Evolutionary conservation across 1,284 basidiomycete species (phyloP).

Genomic region (Somion occarium): DNA sequence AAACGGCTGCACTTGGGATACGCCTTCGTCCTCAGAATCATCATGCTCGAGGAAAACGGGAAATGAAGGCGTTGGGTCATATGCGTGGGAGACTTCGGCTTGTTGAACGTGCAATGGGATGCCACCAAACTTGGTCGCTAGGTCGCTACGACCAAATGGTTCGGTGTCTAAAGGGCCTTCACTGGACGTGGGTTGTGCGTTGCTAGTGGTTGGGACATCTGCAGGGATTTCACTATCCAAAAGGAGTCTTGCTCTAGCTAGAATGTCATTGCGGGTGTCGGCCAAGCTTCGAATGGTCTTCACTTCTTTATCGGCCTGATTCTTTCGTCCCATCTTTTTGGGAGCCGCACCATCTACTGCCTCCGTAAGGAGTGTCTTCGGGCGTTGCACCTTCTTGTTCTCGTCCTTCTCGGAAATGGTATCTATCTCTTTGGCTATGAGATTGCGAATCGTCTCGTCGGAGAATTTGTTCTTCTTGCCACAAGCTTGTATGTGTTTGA

Average conservation of each 20-base stretch:
- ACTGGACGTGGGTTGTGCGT: background rate
- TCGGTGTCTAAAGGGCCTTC: constrained; percentile 33
- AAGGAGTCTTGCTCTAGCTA: constrained; percentile 49
- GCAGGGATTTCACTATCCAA: constrained; percentile 23
- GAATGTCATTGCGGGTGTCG: constrained; percentile 47
- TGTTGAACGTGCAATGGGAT: background rate
- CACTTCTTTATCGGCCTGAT: constrained; percentile 25
- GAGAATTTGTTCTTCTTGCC: constrained; percentile 53
- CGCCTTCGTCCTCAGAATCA: background rate
- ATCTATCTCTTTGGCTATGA: constrained; percentile 47
- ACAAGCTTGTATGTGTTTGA: constrained; percentile 61
- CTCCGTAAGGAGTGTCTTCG: constrained; percentile 51
- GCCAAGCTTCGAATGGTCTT: constrained; percentile 43
- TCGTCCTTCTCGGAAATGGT: constrained; percentile 25
- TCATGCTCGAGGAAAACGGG: background rate
- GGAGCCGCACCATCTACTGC: constrained; percentile 40
- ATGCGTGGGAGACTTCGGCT: background rate
- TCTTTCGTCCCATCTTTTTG: constrained; percentile 36
- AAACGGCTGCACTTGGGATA: constrained; percentile 11
- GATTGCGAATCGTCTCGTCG: constrained; percentile 47
- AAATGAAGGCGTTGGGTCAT: background rate
- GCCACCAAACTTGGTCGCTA: constrained; percentile 17
- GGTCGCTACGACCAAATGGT: constrained; percentile 35
- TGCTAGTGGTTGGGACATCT: background rate
- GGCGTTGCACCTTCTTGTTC: constrained; percentile 9